Evolutionary conservation across 495 filamentous ascomycete species (phyloP), one percentile per base, ranked within the genome.

Genomic region (Aspergillus ellipticus): DNA sequence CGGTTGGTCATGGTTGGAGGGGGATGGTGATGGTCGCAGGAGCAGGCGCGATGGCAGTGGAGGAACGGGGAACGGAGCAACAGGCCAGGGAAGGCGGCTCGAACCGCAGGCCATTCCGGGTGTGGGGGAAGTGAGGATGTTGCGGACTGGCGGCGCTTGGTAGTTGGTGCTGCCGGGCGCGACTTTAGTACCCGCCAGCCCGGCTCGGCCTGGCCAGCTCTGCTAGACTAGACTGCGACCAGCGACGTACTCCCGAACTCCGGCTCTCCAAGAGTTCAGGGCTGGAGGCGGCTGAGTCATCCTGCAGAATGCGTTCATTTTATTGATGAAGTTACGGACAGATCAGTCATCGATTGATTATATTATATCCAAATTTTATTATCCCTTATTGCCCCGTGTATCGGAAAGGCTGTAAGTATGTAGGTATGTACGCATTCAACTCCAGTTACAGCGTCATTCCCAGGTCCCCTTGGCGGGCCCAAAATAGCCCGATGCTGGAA

Each of bases 401-500:
- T n/a, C n/a, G n/a, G n/a, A n/a, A n/a, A n/a, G n/a, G n/a, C n/a
- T n/a, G n/a, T n/a, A n/a, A n/a, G n/a, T n/a, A n/a, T n/a, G n/a
- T n/a, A n/a, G n/a, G n/a, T n/a, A n/a, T n/a, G n/a, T n/a, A n/a
- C n/a, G n/a, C n/a, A n/a, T n/a, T n/a, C n/a, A n/a, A n/a, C n/a
- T n/a, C n/a, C n/a, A n/a, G n/a, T n/a, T n/a, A n/a, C n/a, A n/a
- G n/a, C n/a, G n/a, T n/a, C 71, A 80, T 41, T 57, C 45, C 69
- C 73, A 75, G 3, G 58, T 64, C 66, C 82, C 82, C 28, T 62
- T 68, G 4, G 64, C 58, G 8, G 87, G 87, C 19, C 87, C 87
- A 66, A 89, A 89, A 26, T 80, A 68, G 15, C 84, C 86, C n/a
- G 55, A 49, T 2, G 57, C 63, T 6, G 70, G 67, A n/a, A 77